Evolutionary conservation across 768 basidiomycete genomes (phyloP).

Genomic region (Macrolepiota dolichaula): DNA sequence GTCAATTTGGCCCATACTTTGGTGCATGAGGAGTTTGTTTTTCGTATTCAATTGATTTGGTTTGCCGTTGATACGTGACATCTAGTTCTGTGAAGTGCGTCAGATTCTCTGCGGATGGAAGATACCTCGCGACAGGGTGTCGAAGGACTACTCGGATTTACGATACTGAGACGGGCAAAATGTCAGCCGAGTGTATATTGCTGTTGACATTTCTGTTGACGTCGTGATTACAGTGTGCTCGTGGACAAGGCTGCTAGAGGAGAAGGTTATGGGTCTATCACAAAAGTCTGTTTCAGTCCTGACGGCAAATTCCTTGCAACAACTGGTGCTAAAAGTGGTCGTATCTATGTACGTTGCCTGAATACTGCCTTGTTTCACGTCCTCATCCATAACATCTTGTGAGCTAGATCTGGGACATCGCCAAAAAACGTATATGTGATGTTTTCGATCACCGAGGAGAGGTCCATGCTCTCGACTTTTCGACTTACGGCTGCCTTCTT

Average conservation of each 20-base stretch:
- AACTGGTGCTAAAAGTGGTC: constrained; percentile 88
- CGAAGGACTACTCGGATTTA: constrained; percentile 94
- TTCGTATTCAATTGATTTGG: constrained; percentile 13
- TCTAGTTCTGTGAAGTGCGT: constrained; percentile 78
- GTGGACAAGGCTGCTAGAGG: constrained; percentile 72
- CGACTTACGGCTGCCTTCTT: constrained; percentile 72
- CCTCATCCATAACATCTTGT: constrained; percentile 25
- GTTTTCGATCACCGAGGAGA: constrained; percentile 85
- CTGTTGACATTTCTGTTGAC: not conserved
- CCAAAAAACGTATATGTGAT: constrained; percentile 66
- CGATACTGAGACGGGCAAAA: constrained; percentile 83
- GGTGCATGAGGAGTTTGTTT: constrained; percentile 71
- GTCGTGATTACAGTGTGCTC: constrained; percentile 50
- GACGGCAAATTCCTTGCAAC: constrained; percentile 88
- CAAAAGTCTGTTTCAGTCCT: constrained; percentile 89
- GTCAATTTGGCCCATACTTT: constrained; percentile 77
- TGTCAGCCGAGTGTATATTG: constrained; percentile 44
- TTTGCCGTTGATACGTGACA: not conserved
- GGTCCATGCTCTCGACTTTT: constrained; percentile 90
- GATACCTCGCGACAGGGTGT: constrained; percentile 88
- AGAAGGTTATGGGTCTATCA: constrained; percentile 83
- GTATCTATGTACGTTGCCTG: constrained; percentile 65
- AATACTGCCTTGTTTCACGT: not conserved
- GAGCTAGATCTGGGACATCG: constrained; percentile 83
- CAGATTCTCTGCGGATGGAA: constrained; percentile 90